phyloP scores from a whole-genome alignment of 2,329 filamentous ascomycete species.

The Cladophialophora yegresii region DNA sequence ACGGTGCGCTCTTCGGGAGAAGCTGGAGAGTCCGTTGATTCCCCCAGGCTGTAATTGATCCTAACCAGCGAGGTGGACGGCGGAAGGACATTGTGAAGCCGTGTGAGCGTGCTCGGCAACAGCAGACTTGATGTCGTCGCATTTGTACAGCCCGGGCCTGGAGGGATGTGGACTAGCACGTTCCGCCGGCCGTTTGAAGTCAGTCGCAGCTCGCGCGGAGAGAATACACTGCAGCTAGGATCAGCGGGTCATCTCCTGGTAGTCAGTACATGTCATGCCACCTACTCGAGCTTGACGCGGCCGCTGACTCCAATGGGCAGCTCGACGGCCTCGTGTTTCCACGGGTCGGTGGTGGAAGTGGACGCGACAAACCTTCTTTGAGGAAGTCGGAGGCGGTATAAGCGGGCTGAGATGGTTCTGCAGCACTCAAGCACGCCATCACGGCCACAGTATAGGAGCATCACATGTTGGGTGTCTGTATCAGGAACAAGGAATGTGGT shows the following conservation, averaged over 20 bases:
- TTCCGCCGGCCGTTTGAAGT: constrained; percentile 29
- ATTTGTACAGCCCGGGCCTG: constrained; percentile 40
- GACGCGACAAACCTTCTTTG: constrained; percentile 1
- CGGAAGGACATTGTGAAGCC: constrained; percentile 40
- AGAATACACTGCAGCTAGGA: constrained; percentile 2
- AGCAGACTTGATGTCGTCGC: background rate
- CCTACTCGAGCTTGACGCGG: constrained; percentile 25
- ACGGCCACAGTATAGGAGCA: constrained; percentile 8
- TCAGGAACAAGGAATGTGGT: background rate
- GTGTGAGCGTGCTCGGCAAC: constrained; percentile 6
- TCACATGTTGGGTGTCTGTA: constrained; percentile 7
- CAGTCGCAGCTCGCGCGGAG: background rate
- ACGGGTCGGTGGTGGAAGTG: background rate
- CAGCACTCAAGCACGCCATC: background rate
- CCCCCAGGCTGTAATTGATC: constrained; percentile 47
- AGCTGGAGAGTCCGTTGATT: background rate
- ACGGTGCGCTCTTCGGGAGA: background rate
- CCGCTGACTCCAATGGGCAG: constrained; percentile 24
- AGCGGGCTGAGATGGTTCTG: background rate
- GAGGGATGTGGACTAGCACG: constrained; percentile 45
- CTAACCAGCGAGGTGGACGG: constrained; percentile 44
- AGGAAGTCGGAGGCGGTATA: background rate
- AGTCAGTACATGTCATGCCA: background rate
- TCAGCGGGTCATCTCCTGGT: background rate
- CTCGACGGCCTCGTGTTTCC: constrained; percentile 16